Evolutionary conservation across 1,284 basidiomycete genomes (phyloP), one percentile per base, ranked within the genome.

Genomic region (Puccinia horiana): DNA sequence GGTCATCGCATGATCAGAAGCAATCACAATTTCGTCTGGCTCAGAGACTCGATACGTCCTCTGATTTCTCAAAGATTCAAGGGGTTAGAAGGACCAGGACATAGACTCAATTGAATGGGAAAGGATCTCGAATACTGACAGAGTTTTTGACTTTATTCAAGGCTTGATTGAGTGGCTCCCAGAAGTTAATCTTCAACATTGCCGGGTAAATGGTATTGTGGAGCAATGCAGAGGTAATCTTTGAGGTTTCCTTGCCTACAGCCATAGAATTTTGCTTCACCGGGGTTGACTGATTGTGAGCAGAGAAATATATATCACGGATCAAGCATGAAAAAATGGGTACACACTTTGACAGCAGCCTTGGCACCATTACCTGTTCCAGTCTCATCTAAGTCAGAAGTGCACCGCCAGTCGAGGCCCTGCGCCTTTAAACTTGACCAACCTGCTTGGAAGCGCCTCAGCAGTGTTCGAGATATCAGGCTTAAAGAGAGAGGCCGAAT

Each of bases 331-430:
- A 63, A 63, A 20, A 40, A 42, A 65, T 16, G 42, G 40, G 26
- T 29, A 73, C 67, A 18, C 47, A 81, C 80, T 54, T 75, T 81
- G 12, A 81, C 80, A 67, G 72, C 80, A 26, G 80, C 80, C 61
- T 69, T 63, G 26, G 80, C 80, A 47, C 80, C 80, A 75, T 58
- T 14, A 47, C 80, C 80, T 2, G 80, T 75, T 20, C 80, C 80
- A 20, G 72, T 81, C 37, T 81, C 80, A 32, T 81, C 72, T 12
- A 81, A n/a, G 63, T 81, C 80, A 52, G 72, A n/a, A n/a, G n/a
- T n/a, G n/a, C 72, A 69, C 72, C 80, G 32, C 80, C 80, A 35
- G 80, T 81, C 6, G 80, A 81, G 5, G 74, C 40, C 80, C 80
- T 29, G 63, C 80, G 18, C 80, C 80, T 42, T 81, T 81, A 23